A percentile compares a stretch with the other conserved stretches of the same genome.
phyloP scores from a whole-genome alignment of 495 filamentous ascomycete species.

The Penicillium chermesinum region DNA sequence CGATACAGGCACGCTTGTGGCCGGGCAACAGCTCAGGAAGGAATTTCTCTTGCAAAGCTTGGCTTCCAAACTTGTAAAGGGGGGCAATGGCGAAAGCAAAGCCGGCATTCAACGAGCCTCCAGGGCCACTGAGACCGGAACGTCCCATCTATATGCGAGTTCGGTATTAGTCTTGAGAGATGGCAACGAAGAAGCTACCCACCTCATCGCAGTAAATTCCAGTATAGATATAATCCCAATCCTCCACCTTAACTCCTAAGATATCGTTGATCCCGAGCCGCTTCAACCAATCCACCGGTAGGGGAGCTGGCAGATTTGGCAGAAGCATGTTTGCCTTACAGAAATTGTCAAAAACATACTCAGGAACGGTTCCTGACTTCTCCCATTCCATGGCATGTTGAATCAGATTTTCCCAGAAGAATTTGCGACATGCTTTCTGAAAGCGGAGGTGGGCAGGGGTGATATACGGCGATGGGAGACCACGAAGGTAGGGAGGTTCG shows the following conservation, averaged over 20 bases:
- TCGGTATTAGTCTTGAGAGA: background rate
- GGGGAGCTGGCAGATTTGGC: constrained; percentile 58
- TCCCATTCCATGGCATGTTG: constrained; percentile 65
- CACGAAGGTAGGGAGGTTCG: constrained; percentile 65
- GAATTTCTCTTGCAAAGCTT: constrained; percentile 54
- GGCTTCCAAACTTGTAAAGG: constrained; percentile 61
- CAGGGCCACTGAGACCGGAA: constrained; percentile 57
- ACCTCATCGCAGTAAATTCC: constrained; percentile 65
- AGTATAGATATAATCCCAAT: constrained; percentile 69
- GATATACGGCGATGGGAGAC: constrained; percentile 68
- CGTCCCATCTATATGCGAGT: constrained; percentile 47
- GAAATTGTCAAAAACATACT: constrained; percentile 57
- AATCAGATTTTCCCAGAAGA: constrained; percentile 55
- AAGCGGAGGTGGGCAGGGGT: constrained; percentile 54
- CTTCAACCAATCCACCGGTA: constrained; percentile 64
- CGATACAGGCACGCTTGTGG: constrained; percentile 63
- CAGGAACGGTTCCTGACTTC: constrained; percentile 52
- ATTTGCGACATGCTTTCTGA: constrained; percentile 62
- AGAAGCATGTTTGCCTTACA: constrained; percentile 58
- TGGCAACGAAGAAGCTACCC: background rate
- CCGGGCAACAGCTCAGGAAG: constrained; percentile 64
- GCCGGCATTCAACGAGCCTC: constrained; percentile 57
- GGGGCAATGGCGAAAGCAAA: constrained; percentile 68
- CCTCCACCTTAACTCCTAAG: constrained; percentile 64
- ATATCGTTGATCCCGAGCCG: constrained; percentile 59